Evolutionary conservation across 2,329 filamentous ascomycete species (phyloP).

Genomic region (Penicillium hordei): DNA sequence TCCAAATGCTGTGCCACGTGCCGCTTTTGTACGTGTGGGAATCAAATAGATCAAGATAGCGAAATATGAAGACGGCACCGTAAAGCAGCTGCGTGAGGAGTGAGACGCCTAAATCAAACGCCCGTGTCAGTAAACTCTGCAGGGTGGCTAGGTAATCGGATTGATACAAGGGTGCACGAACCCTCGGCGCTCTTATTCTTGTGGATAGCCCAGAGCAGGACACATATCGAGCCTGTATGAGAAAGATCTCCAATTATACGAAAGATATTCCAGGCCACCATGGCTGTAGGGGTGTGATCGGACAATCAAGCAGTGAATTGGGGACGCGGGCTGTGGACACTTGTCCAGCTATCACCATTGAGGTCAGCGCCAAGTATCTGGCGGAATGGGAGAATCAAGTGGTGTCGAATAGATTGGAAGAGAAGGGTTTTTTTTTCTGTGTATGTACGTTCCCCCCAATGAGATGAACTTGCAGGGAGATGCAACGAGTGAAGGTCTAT

Average conservation of each 20-base stretch:
- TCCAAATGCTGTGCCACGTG: constrained; percentile 20
- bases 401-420: neutral
- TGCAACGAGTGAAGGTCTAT: neutral
- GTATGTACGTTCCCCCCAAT: neutral
- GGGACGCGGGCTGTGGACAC: constrained; percentile 3
- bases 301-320: neutral
- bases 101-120: constrained; percentile 65
- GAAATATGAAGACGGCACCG: constrained; percentile 76
- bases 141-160: neutral
- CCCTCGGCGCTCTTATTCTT: constrained; percentile 83
- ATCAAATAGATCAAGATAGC: constrained; percentile 80
- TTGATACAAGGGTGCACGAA: constrained; percentile 33
- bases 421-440: neutral
- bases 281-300: constrained; percentile 9
- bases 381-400: neutral
- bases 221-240: constrained; percentile 82
- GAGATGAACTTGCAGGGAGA: neutral
- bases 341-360: constrained; percentile 5
- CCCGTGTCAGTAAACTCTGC: constrained; percentile 6
- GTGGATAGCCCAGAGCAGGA: constrained; percentile 88
- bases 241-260: constrained; percentile 80
- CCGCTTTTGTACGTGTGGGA: constrained; percentile 21
- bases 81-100: constrained; percentile 88
- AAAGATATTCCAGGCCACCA: constrained; percentile 51
- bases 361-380: constrained; percentile 1